A percentile compares a stretch with the other conserved stretches of the same genome.
These are phyloP conservation scores for Eucalyptus sp. DNA, from an alignment of 345 rosid species.

Conservation along the genomic window DNA sequence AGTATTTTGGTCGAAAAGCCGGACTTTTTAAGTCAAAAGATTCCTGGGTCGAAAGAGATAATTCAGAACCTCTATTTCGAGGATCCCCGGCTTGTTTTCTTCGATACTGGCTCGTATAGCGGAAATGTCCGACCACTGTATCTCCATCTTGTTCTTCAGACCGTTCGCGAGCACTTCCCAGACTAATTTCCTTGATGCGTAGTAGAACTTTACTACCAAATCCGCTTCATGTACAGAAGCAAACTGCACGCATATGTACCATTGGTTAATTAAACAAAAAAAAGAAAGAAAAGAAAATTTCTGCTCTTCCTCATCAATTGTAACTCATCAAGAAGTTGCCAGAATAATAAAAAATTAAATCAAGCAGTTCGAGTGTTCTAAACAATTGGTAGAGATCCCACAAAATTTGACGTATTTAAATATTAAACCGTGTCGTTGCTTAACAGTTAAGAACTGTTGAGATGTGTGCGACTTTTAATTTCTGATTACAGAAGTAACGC, in stretches of 20 bases:
- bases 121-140: conserved; percentile 24
- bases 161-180: conserved; percentile 47
- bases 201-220: conserved; percentile 54
- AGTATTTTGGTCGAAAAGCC: not conserved
- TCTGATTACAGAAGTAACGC: not conserved
- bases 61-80: conserved; percentile 17
- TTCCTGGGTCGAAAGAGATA: not conserved
- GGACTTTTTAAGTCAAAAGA: not conserved
- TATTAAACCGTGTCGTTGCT: not conserved
- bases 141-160: conserved; percentile 30
- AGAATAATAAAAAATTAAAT: not conserved
- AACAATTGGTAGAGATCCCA: not conserved
- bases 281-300: not conserved
- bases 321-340: not conserved
- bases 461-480: no score
- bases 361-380: not conserved
- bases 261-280: not conserved
- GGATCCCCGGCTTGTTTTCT: conserved; percentile 12
- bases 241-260: conserved; percentile 7
- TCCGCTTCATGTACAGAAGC: conserved; percentile 19
- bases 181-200: conserved; percentile 41
- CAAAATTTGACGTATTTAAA: not conserved
- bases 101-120: conserved; percentile 7
- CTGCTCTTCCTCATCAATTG: not conserved
- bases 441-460: not conserved